Conservation (phyloP, 768 basidiomycete genomes). For the Epithele typhae region DNA sequence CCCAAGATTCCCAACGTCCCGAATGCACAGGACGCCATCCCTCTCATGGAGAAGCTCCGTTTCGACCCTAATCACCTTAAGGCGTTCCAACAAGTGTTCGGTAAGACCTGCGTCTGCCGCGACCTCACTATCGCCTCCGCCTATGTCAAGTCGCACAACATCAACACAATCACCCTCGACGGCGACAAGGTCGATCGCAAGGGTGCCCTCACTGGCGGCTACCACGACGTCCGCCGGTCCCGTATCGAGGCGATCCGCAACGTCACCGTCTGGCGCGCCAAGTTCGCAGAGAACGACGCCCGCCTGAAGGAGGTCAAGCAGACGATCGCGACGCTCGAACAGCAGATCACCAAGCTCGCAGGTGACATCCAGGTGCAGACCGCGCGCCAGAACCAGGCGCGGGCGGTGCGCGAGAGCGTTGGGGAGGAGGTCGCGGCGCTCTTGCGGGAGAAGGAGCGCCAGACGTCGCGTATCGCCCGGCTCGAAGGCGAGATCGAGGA, state of each 20-base stretch:
- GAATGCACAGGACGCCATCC: constrained; percentile 73
- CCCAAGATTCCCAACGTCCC: constrained; percentile 64
- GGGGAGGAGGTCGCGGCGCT: constrained; percentile 56
- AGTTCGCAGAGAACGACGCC: constrained; percentile 60
- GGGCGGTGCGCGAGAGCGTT: constrained; percentile 63
- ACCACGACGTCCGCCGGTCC: constrained; percentile 86
- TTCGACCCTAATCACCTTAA: constrained; percentile 68
- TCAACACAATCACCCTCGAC: constrained; percentile 96
- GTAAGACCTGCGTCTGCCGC: constrained; percentile 93
- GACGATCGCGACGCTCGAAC: constrained; percentile 69
- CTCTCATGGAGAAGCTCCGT: constrained; percentile 76
- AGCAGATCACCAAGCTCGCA: constrained; percentile 73
- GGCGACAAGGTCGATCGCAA: constrained; percentile 98
- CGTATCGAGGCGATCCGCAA: constrained; percentile 83
- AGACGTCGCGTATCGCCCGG: constrained; percentile 53
- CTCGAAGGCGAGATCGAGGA: constrained; percentile 69
- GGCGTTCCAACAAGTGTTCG: constrained; percentile 96
- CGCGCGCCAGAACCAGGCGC: constrained; percentile 66
- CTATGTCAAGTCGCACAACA: constrained; percentile 90
- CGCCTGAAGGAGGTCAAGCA: constrained; percentile 72
- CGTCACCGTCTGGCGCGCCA: constrained; percentile 70
- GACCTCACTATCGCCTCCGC: constrained; percentile 90
- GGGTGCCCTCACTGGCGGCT: constrained; percentile 94
- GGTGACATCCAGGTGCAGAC: constrained; percentile 70
- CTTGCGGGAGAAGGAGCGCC: constrained; percentile 65